Evolutionary conservation across 345 rosid genomes (phyloP), one percentile per base, ranked within the genome.

Genomic region (Cardamine occulta): DNA sequence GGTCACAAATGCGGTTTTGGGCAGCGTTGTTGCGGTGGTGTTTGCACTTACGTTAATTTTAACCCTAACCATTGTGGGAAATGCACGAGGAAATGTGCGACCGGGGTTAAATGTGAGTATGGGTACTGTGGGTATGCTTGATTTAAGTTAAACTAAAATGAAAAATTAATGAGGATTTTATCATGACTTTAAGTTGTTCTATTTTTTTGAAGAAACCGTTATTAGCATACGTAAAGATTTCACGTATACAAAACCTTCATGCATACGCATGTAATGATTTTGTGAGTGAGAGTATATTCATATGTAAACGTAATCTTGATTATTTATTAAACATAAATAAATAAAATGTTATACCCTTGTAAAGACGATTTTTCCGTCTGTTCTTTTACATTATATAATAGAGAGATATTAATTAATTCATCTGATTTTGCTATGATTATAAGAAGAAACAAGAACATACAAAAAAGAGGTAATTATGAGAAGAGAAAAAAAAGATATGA

Each of bases 111-210:
- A 45, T 92, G 96, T 64, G 86, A 81, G 65, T 84, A 65, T 42
- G 96, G 93, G 11, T 65, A 37, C 4, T 88, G 96, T 63, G 97
- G 96, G 59, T 86, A 92, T 80, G 96, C 92, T 81, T 92, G 69
- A 40, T 70, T 3, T 1, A 45, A 17, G 1, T 14, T 5, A 7
- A 56, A 15, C 26, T 24, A 24, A 56, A 11, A 11, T 0, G 18
- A 55, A 23, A 56, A 40, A n/a, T n/a, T n/a, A n/a, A 6, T 28
- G 14, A 24, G 26, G 1, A 24, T 24, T 24, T 24, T 19, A 19
- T 19, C 19, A 19, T 19, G 19, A 19, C 19, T 19, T 19, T 69
- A 29, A 42, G 70, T 32, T 45, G 8, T 68, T 39, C 2, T 28
- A 32, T 63, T 40, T 63, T 73, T 11, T 53, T 45, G 17, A 62